Conservation (phyloP, 129 eudicot species). For the Arctium lappa region DNA sequence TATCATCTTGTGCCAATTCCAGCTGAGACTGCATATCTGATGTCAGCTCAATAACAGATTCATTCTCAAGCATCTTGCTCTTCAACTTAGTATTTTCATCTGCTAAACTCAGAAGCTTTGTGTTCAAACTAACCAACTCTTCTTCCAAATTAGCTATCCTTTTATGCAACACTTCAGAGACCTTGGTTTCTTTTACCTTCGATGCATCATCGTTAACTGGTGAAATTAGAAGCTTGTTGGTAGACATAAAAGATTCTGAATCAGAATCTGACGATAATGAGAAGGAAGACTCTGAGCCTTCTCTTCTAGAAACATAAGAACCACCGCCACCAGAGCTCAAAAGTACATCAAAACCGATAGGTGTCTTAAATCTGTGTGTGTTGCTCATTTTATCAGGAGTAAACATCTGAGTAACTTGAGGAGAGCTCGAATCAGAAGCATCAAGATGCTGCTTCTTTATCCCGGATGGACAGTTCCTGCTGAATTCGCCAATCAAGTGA, state of each 20-base stretch:
- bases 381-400: constrained; percentile 62
- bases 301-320: constrained; percentile 44
- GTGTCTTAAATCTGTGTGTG: constrained; percentile 30
- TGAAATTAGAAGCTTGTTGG: constrained; percentile 38
- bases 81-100: constrained; percentile 57
- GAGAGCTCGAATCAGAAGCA: constrained; percentile 27
- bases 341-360: constrained; percentile 37
- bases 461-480: constrained; percentile 21
- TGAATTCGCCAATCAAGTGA: constrained; percentile 34
- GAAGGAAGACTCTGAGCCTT: constrained; percentile 55
- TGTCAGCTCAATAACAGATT: constrained; percentile 4
- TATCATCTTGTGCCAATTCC: constrained; percentile 21
- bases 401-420: constrained; percentile 32
- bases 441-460: constrained; percentile 32
- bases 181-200: constrained; percentile 23
- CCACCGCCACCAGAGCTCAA: constrained; percentile 52
- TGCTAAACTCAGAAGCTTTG: constrained; percentile 40
- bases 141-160: constrained; percentile 41
- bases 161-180: constrained; percentile 24
- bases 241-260: constrained; percentile 51
- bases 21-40: constrained; percentile 37
- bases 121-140: constrained; percentile 35
- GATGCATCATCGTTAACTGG: constrained; percentile 26
- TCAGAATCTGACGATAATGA: constrained; percentile 75
- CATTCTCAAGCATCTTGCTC: constrained; percentile 40